phyloP scores from a whole-genome alignment of 768 basidiomycete genomes.

The Chiua virens region DNA sequence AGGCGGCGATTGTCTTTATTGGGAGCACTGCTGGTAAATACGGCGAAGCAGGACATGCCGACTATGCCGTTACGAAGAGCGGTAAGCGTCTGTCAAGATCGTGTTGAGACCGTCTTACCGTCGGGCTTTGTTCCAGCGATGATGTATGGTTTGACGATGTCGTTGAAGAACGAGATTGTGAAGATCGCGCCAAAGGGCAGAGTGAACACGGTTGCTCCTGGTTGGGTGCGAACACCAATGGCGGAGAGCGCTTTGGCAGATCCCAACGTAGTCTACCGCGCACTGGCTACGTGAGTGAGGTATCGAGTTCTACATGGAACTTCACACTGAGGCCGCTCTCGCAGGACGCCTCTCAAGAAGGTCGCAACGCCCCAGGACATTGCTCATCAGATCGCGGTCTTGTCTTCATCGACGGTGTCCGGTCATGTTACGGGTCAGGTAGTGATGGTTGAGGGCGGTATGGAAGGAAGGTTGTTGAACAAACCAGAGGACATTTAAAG shows the following conservation, averaged over 20 bases:
- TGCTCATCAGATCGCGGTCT: slow-evolving; percentile 60
- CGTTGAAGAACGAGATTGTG: slow-evolving; percentile 81
- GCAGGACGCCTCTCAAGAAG: slow-evolving; percentile 69
- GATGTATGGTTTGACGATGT: slow-evolving; percentile 69
- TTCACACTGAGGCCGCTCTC: not conserved
- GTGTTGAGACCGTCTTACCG: not conserved
- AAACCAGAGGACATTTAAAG: slow-evolving; percentile 34
- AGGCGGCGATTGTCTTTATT: slow-evolving; percentile 61
- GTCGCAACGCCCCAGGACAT: slow-evolving; percentile 61
- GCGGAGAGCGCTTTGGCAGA: slow-evolving; percentile 57
- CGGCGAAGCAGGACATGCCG: slow-evolving; percentile 66
- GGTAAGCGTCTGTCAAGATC: slow-evolving; percentile 36
- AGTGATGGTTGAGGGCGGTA: slow-evolving; percentile 72
- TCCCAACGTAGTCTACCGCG: slow-evolving; percentile 51
- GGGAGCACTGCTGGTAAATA: slow-evolving; percentile 74
- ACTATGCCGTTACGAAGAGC: slow-evolving; percentile 69
- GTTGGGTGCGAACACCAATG: slow-evolving; percentile 68
- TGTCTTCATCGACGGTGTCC: slow-evolving; percentile 61
- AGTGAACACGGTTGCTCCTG: slow-evolving; percentile 71
- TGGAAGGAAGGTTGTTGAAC: slow-evolving; percentile 68
- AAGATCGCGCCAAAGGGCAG: slow-evolving; percentile 67
- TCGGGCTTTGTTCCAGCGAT: slow-evolving; percentile 41
- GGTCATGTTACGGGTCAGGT: slow-evolving; percentile 73
- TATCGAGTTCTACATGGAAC: not conserved
- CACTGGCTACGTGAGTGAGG: slow-evolving; percentile 62